Percentiles rank a stretch among this genome's conserved stretches.
Evolutionary conservation across 805 yeast species (phyloP).

Genomic region (Brettanomyces nanus): DNA sequence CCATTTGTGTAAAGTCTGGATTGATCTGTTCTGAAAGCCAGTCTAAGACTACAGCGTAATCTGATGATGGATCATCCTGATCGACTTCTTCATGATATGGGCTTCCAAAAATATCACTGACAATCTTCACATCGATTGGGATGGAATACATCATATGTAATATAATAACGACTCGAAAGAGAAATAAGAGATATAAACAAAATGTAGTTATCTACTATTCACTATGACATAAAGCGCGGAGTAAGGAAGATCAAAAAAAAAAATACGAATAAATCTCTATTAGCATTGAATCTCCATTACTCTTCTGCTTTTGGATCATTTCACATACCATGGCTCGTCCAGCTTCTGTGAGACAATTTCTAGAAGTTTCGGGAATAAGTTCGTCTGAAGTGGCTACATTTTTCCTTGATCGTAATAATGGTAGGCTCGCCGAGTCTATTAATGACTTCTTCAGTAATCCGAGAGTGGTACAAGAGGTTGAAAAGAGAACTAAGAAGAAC

Average conservation of each 20-base stretch:
- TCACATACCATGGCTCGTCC: no score
- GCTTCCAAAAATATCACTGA: constrained; percentile 1
- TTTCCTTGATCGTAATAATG: constrained; percentile 23
- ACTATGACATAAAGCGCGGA: no score
- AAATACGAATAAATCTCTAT: no score
- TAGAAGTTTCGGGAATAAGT: constrained; percentile 32
- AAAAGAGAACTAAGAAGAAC: constrained; percentile 3
- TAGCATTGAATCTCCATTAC: no score
- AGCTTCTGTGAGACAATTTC: constrained; percentile 25
- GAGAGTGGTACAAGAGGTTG: constrained; percentile 8
- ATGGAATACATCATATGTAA: constrained; percentile 1
- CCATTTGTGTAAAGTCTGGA: constrained; percentile 1
- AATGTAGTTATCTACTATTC: no score
- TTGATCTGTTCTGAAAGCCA: constrained; percentile 13
- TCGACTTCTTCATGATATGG: neutral
- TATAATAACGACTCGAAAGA: neutral
- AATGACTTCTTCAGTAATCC: constrained; percentile 19
- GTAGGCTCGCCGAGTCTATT: constrained; percentile 15
- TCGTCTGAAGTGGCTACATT: constrained; percentile 28
- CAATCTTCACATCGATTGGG: neutral
- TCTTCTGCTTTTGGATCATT: no score
- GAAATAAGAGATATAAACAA: neutral
- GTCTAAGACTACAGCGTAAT: constrained; percentile 15
- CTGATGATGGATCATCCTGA: constrained; percentile 18
- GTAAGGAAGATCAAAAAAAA: no score